Evolutionary conservation across 345 rosid species (phyloP), one percentile per base, ranked within the genome.

Genomic region (Boechera retrofracta): DNA sequence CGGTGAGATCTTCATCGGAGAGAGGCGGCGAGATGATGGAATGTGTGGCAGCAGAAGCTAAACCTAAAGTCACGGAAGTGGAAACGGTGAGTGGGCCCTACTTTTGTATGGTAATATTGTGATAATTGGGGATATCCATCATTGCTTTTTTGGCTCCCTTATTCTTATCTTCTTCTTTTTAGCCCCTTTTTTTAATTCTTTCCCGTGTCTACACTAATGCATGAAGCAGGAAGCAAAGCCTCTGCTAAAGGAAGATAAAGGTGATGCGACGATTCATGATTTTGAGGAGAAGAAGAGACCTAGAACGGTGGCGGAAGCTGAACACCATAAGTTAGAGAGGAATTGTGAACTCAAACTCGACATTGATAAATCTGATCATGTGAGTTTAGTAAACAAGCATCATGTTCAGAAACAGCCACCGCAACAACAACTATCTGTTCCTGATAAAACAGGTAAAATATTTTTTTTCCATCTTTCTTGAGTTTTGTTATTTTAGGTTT

Each of bases 1-100:
- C 96, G 66, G 83, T 78, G 53, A 86, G 93, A 84, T 86, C 97
- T 9, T 89, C 97, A 15, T 93, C 94, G 47, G 99, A 91, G 77
- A 88, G 96, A 80, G 94, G 84, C 73, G 88, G 84, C 62, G 94
- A 85, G 77, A 67, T 65, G 75, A 64, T 67, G 76, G 87, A 87
- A 71, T 80, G 80, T 80, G 87, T 82, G 87, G 87, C 87, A 13
- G 83, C 76, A 53, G 93, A 89, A 83, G 91, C 85, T 18, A 89
- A 82, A 84, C 73, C 89, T 62, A 36, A 67, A 85, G 86, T 76
- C 78, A 66, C 86, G 65, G 85, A 86, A 77, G 79, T 76, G 71
- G 89, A 82, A 82, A 74, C 83, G 86, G 99, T 95, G 85, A 87
- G 97, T 82, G 82, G 87, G 69, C n/a, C 83, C 83, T 57, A 68